These are phyloP conservation scores for Amylostereum areolatum DNA, from an alignment of 1,284 basidiomycete species.

Conservation along the genomic window DNA sequence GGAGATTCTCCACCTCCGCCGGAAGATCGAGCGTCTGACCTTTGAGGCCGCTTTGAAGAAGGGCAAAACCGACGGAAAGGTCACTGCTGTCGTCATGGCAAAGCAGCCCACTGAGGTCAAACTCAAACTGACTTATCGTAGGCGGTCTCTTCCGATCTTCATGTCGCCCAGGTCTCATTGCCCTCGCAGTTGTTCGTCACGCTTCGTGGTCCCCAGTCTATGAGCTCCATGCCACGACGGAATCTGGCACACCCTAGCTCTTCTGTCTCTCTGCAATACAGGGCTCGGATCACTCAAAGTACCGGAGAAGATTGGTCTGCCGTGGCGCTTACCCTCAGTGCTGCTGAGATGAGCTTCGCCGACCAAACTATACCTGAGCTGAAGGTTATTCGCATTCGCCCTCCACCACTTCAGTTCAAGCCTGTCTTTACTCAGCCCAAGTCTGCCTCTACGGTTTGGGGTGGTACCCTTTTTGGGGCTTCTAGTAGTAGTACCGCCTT, in stretches of 20 bases:
- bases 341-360: background rate
- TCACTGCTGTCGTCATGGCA: slow-evolving; percentile 32
- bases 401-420: background rate
- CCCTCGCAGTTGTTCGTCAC: background rate
- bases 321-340: background rate
- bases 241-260: background rate
- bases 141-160: slow-evolving; percentile 10
- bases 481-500: too few species aligned
- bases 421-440: too few species aligned
- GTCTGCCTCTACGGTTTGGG: too few species aligned
- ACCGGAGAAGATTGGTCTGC: background rate
- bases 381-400: background rate
- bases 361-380: background rate
- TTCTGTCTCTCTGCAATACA: background rate
- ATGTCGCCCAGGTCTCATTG: background rate
- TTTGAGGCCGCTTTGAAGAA: slow-evolving; percentile 27
- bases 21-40: slow-evolving; percentile 31
- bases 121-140: slow-evolving; percentile 52
- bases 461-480: too few species aligned
- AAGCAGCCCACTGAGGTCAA: slow-evolving; percentile 29
- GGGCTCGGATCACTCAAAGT: background rate
- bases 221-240: background rate
- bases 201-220: background rate
- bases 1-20: slow-evolving; percentile 33
- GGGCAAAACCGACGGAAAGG: slow-evolving; percentile 28